These are phyloP conservation scores for Castanospermum australe DNA, from an alignment of 306 rosid species.

Conservation along the genomic window DNA sequence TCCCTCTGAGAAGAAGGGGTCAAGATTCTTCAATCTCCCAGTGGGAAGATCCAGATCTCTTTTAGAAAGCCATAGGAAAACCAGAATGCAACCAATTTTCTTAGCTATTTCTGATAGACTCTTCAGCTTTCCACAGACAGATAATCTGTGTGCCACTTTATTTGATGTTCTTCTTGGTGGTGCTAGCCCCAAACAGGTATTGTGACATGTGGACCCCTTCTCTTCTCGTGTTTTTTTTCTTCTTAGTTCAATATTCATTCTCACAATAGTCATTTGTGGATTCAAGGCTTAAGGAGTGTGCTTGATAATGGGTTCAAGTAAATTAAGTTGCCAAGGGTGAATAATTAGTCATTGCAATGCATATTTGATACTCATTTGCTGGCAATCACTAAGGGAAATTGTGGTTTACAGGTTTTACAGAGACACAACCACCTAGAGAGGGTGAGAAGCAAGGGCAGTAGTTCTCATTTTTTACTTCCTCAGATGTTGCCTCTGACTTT, in stretches of 20 bases:
- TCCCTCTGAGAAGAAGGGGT: constrained; percentile 91
- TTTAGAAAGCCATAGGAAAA: constrained; percentile 61
- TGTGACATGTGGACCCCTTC: constrained; percentile 4
- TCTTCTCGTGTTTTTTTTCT: background rate
- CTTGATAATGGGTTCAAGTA: constrained; percentile 8
- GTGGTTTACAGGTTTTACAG: constrained; percentile 78
- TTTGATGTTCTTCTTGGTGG: constrained; percentile 99
- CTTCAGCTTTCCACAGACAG: constrained; percentile 90
- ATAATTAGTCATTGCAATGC: constrained; percentile 10
- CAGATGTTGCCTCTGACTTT: constrained; percentile 85
- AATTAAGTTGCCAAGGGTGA: background rate
- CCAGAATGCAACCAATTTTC: constrained; percentile 74
- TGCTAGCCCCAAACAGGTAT: constrained; percentile 99
- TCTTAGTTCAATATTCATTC: constrained; percentile 7
- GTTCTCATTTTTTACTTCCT: constrained; percentile 84
- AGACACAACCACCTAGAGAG: constrained; percentile 69
- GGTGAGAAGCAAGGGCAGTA: constrained; percentile 68
- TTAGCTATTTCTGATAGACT: constrained; percentile 81
- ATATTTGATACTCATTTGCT: constrained; percentile 6
- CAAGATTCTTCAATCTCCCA: constrained; percentile 80
- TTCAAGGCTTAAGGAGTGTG: background rate
- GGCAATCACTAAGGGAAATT: constrained; percentile 1
- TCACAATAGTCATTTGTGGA: background rate
- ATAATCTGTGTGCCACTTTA: constrained; percentile 83
- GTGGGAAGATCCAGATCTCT: constrained; percentile 68